Evolutionary conservation across 129 eudicot species (phyloP), one percentile per base, ranked within the genome.

Genomic region (Lonicera japonica): DNA sequence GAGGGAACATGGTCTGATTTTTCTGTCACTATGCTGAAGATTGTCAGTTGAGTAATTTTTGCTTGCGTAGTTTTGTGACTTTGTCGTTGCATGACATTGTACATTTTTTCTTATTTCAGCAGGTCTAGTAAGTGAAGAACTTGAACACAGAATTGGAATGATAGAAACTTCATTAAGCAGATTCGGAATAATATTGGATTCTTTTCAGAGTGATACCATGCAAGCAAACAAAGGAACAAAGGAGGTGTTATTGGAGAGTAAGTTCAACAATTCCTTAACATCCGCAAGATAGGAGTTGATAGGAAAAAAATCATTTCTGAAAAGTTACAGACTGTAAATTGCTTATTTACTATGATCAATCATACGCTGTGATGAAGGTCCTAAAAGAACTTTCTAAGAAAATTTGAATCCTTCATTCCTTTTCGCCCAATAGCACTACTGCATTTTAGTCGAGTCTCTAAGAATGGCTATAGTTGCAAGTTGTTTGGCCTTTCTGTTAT

Each of bases 191-290:
- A 87, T 84, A 67, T 64, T 92, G 83, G 96, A 92, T 67, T 84
- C 98, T 82, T 81, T 91, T 75, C 98, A 87, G 77, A 77, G 84
- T 51, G 98, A 91, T 69, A 57, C 84, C 64, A 80, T 92, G 88
- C 95, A 82, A 76, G 86, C 78, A 63, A 92, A 87, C 72, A 84
- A 74, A 80, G 95, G 91, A 65, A 82, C 88, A 60, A 87, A 91
- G 60, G 98, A 87, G 80, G 20, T 80, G 72, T 68, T 84, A 55
- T 54, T 91, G 64, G 86, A 82, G 72, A 70, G 98, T 91, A 67
- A 91, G 98, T 79, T 65, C 45, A 51, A 60, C 29, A 40, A 53
- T 53, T 43, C 21, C 62, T 25, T 55, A 69, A 39, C 54, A 12
- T n/a, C n/a, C 63, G 51, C 6, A 34, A 38, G 16, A 69, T 59